Conservation (phyloP, 352 stramenopile species). For the Pythium scleroteichum region DNA sequence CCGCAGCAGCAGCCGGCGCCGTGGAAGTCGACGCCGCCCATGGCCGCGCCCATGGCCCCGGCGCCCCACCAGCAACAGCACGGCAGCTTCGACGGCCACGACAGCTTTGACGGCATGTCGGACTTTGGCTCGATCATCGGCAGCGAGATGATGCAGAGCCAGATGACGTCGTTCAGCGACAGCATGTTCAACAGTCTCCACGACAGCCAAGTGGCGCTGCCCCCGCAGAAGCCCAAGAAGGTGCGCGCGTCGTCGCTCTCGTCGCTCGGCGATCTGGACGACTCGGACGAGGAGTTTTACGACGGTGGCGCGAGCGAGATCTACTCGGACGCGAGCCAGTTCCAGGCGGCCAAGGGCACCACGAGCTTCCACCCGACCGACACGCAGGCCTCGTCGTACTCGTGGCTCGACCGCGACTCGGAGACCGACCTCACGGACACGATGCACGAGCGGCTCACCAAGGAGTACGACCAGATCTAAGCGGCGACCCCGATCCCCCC, state of each 20-base stretch:
- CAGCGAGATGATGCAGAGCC: conserved; percentile 8
- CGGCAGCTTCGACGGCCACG: not conserved
- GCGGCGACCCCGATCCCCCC: too few species aligned
- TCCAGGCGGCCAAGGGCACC: not conserved
- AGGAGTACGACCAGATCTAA: not conserved
- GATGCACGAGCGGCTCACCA: conserved; percentile 17
- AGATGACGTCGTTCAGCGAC: conserved; percentile 13
- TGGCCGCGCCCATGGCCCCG: not conserved
- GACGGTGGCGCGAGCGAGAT: conserved; percentile 7
- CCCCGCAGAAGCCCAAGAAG: not conserved
- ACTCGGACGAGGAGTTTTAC: conserved; percentile 11
- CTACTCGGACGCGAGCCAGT: conserved; percentile 1
- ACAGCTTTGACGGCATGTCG: not conserved
- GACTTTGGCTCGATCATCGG: not conserved
- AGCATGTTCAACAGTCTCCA: conserved; percentile 11
- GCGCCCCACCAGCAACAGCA: not conserved
- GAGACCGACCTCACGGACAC: conserved; percentile 15
- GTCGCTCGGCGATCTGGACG: conserved; percentile 15
- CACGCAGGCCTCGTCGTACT: conserved; percentile 1
- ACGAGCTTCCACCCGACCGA: not conserved
- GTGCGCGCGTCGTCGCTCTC: conserved; percentile 12
- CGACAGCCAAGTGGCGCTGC: conserved; percentile 9
- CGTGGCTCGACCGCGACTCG: conserved; percentile 11
- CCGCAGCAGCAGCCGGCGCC: conserved; percentile 1
- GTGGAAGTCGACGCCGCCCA: not conserved